Percentiles rank a stretch among this genome's conserved stretches.
Evolutionary conservation across 2,329 filamentous ascomycete species (phyloP).

Genomic region (Tolypocladium guangdongense): DNA sequence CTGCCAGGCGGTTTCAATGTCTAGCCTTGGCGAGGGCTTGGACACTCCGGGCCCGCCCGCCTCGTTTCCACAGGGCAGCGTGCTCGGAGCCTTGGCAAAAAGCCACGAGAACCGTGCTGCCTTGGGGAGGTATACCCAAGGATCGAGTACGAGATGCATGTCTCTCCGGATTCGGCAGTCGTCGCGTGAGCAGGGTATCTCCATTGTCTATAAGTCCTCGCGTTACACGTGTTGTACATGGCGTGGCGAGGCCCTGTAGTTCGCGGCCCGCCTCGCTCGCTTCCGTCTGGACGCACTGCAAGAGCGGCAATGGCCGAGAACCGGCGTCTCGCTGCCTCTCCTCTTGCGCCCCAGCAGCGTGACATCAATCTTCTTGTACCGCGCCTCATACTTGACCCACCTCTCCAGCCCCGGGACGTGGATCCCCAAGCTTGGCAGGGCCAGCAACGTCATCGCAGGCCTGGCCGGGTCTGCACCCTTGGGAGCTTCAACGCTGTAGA

Average conservation of each 20-base stretch:
- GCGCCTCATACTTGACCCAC: constrained; percentile 37
- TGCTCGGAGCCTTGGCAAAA: too few relatives aligned
- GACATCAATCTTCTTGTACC: constrained; percentile 39
- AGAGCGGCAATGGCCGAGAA: constrained; percentile 13
- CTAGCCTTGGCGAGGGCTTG: not conserved
- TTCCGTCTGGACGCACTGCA: not conserved
- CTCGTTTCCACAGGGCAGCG: not conserved
- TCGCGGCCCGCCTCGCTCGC: not conserved
- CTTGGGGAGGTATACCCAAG: not conserved
- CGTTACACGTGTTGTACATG: not conserved
- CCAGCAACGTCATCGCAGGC: constrained; percentile 31
- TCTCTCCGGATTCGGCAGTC: not conserved
- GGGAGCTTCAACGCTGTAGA: constrained; percentile 34
- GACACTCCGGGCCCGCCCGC: not conserved
- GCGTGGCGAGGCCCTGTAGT: not conserved
- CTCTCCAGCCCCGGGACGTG: constrained; percentile 33
- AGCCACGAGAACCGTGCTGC: not conserved
- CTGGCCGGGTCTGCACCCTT: constrained; percentile 2
- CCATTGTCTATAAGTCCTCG: not conserved
- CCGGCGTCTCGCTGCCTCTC: constrained; percentile 14
- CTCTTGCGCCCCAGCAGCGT: constrained; percentile 19
- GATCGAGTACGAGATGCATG: not conserved
- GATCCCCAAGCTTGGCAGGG: constrained; percentile 41
- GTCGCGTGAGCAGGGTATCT: not conserved
- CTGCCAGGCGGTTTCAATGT: not conserved